phyloP scores from a whole-genome alignment of 2,329 filamentous ascomycete genomes.

The Microdochium trichocladiopsis region DNA sequence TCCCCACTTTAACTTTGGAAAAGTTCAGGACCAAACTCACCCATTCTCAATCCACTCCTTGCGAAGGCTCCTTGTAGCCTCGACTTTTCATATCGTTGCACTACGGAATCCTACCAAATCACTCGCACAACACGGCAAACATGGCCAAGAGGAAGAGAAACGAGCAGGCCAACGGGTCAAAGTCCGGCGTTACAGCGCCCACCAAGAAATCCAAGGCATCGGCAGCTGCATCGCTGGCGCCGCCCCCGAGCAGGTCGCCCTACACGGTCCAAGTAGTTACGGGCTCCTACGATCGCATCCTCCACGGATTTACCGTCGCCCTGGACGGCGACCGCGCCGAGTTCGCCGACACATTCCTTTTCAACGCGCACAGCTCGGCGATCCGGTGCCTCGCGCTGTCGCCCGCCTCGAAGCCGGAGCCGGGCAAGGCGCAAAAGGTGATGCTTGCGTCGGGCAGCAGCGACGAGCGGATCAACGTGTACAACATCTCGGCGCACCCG shows the following conservation, averaged over 20 bases:
- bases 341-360: slow-evolving; percentile 91
- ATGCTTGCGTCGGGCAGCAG: slow-evolving; percentile 87
- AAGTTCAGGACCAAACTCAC: not conserved
- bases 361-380: slow-evolving; percentile 86
- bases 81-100: not conserved
- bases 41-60: too few relatives aligned
- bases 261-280: slow-evolving; percentile 81
- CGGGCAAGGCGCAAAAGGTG: slow-evolving; percentile 68
- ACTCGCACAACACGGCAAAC: not conserved
- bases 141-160: slow-evolving; percentile 46
- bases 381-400: slow-evolving; percentile 87
- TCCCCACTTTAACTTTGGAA: not conserved
- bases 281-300: slow-evolving; percentile 87
- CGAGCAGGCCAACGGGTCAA: slow-evolving; percentile 18
- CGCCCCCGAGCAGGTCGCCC: slow-evolving; percentile 15
- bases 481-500: slow-evolving; percentile 71
- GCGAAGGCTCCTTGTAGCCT: not conserved
- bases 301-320: slow-evolving; percentile 70
- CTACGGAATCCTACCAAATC: too few relatives aligned
- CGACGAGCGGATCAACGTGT: slow-evolving; percentile 92
- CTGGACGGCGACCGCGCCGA: slow-evolving; percentile 25
- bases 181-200: slow-evolving; percentile 9
- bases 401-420: slow-evolving; percentile 55
- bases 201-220: slow-evolving; percentile 24
- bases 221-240: slow-evolving; percentile 3